Percentiles rank a stretch among this genome's conserved stretches.
These are phyloP conservation scores for Aureobasidium vineae DNA, from an alignment of 2,329 filamentous ascomycete species.

Conservation along the genomic window DNA sequence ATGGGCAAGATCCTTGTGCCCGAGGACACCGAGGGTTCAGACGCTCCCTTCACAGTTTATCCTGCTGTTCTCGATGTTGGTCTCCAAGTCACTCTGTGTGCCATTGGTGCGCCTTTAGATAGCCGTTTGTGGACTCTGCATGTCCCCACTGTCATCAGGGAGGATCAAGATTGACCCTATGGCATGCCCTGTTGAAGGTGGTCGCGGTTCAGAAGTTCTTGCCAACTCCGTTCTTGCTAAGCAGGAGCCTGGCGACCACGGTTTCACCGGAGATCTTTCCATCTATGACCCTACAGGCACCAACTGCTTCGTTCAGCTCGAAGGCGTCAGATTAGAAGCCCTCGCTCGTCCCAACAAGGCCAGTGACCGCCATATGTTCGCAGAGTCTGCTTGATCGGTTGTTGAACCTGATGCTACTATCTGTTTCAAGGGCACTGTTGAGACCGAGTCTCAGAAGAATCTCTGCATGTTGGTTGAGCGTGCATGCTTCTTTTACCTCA, in stretches of 20 bases:
- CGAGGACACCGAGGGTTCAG: background rate
- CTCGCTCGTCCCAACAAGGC: slow-evolving; percentile 10
- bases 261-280: slow-evolving; percentile 10
- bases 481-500: slow-evolving; percentile 2
- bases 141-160: slow-evolving; percentile 31
- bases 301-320: slow-evolving; percentile 12
- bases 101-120: slow-evolving; percentile 36
- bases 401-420: background rate
- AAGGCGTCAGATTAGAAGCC: slow-evolving; percentile 13
- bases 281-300: background rate
- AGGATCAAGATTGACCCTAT: slow-evolving; percentile 33
- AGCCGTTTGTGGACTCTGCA: slow-evolving; percentile 32
- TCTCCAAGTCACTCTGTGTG: slow-evolving; percentile 37
- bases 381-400: slow-evolving; percentile 8
- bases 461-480: slow-evolving; percentile 11
- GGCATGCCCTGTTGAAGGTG: background rate
- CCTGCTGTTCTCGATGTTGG: slow-evolving; percentile 37
- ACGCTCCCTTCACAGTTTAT: slow-evolving; percentile 37
- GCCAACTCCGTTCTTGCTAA: slow-evolving; percentile 10
- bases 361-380: slow-evolving; percentile 14
- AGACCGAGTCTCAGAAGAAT: slow-evolving; percentile 1
- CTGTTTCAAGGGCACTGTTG: background rate
- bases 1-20: slow-evolving; percentile 18
- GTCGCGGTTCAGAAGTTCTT: slow-evolving; percentile 15
- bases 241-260: slow-evolving; percentile 7